These are phyloP conservation scores for Chaetomiaceae sp. DNA, from an alignment of 2,329 filamentous ascomycete genomes.

Conservation along the genomic window DNA sequence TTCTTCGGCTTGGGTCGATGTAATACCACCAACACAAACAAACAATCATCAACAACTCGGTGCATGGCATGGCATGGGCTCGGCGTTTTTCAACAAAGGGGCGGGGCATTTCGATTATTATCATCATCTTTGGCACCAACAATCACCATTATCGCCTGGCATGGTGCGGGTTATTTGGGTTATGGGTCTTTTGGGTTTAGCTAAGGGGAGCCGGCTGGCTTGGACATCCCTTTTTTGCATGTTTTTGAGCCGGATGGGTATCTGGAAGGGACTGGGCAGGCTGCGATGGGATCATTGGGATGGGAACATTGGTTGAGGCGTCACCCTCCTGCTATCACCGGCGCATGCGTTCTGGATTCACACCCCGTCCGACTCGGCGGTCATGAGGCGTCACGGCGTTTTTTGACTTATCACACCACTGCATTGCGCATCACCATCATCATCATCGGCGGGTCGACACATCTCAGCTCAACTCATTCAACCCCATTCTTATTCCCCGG, in stretches of 20 bases:
- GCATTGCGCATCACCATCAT: background rate
- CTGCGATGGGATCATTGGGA: background rate
- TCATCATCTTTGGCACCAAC: conserved; percentile 9
- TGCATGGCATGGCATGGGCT: conserved; percentile 41
- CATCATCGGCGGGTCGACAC: background rate
- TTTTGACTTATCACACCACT: background rate
- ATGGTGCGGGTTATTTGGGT: conserved; percentile 15
- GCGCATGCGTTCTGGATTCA: background rate
- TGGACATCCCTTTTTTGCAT: background rate
- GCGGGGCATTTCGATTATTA: conserved; percentile 17
- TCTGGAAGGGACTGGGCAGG: background rate
- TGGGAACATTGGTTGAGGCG: conserved; percentile 1
- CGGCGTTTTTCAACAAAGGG: conserved; percentile 45
- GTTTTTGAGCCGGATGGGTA: background rate
- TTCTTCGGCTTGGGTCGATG: conserved; percentile 76
- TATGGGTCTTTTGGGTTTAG: conserved; percentile 10
- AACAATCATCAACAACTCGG: conserved; percentile 17
- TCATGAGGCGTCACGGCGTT: background rate
- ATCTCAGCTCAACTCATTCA: conserved; percentile 3
- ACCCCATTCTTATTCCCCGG: background rate
- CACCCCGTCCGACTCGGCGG: background rate
- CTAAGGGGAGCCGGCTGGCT: conserved; percentile 8
- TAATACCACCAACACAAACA: conserved; percentile 49
- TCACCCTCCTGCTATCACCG: conserved; percentile 2
- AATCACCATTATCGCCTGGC: conserved; percentile 6